Base-by-base conservation (phyloP, 148 eudicot genomes). In the Rhododendron henanense region DNA sequence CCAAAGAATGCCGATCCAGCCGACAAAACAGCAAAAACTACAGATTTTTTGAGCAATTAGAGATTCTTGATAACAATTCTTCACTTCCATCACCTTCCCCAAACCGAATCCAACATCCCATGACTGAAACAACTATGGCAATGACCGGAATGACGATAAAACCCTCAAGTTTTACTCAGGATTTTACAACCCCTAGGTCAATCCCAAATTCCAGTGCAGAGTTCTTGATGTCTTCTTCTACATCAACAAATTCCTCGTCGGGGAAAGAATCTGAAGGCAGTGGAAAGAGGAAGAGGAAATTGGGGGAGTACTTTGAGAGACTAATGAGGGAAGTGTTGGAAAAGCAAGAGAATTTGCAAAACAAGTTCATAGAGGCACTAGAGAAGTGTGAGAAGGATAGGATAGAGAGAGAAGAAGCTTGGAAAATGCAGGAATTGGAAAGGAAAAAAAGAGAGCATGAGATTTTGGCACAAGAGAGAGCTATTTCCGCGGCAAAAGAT, bases 301-400 rank as follows among this genome's bases (percentile, higher is more conserved):
- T 94, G 89, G 87, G 63, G 73, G 89, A 85, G 69, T 92, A 87
- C 79, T 92, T 93, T 59, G 90, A 90, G 79, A 84, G 73, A 51
- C 76, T 95, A 81, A 91, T 93, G 96, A 92, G 87, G 85, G 87
- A 89, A 39, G 96, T 95, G 63, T 88, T 96, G 84, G 89, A 89
- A 79, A 95, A 91, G 91, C 98, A 95, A 89, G 97, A 93, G 86
- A 92, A 92, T 50, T 86, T 94, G 88, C 98, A 93, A 78, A 90
- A 87, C 81, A 92, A 90, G 89, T 93, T 95, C 69, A 84, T 95
- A 45, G 98, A 96, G 85, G 94, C 93, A 44, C 37, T 94, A 14
- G 99, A 96, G 78, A 93, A 89, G 78, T 87, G 90, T 44, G 99
- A 96, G 89, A 91, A 85, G 39, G 95, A 95, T 83, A 88, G 97